Conservation (phyloP, 768 basidiomycete species). For the Hypholoma sublateritium region DNA sequence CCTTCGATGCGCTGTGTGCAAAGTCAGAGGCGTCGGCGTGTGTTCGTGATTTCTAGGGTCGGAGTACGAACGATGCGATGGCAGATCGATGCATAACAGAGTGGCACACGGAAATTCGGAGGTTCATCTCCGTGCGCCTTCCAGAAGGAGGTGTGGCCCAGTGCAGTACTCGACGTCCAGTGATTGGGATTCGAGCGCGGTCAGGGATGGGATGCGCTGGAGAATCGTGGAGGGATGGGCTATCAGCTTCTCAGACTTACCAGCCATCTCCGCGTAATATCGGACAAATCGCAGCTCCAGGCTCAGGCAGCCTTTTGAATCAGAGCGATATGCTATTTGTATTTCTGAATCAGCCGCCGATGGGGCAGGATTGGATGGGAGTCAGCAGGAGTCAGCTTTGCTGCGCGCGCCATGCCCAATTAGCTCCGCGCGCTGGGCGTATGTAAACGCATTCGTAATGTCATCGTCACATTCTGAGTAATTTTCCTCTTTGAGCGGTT, state of each 20-base stretch:
- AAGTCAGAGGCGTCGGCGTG: not conserved
- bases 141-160: not conserved
- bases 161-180: not conserved
- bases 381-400: not conserved
- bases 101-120: constrained; percentile 1
- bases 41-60: not conserved
- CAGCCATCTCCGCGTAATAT: too few relatives aligned
- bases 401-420: not conserved
- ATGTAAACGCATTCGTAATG: not conserved
- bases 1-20: not conserved
- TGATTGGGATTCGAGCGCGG: not conserved
- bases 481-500: constrained; percentile 4
- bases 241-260: too few relatives aligned
- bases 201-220: too few relatives aligned
- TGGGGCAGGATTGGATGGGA: not conserved
- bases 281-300: not conserved
- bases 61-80: not conserved
- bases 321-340: not conserved
- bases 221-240: too few relatives aligned
- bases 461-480: not conserved
- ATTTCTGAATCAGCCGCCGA: not conserved
- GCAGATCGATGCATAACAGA: not conserved
- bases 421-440: not conserved
- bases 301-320: constrained; percentile 1
- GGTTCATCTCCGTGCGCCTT: constrained; percentile 1